Evolutionary conservation across 2,329 filamentous ascomycete genomes (phyloP), one percentile per base, ranked within the genome.

Genomic region (Aspergillus oerlinghausenensis): DNA sequence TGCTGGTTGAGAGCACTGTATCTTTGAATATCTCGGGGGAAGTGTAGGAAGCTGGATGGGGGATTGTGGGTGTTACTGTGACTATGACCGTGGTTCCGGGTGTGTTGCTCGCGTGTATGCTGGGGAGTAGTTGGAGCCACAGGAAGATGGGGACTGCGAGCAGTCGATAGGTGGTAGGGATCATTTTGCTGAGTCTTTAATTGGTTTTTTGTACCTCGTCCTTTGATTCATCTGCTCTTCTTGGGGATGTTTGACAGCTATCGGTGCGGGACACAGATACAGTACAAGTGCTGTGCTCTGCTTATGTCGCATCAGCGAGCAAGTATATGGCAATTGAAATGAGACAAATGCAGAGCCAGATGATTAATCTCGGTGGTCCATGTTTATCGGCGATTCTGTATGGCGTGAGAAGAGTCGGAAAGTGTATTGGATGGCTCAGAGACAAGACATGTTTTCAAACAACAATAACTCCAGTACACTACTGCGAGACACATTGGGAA

Each of bases 1-100:
- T 91, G 40, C 85, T 89, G 63, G 79, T 81, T 68, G 84, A 81
- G 53, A 92, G 79, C 25, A 89, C 73, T n/a, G 83, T 80, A 14
- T 71, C 66, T 54, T 75, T 62, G 70, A 84, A 82, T 3, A 66
- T 60, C 1, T 63, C 42, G 5, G 70, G 65, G n/a, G 72, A 66
- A 1, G 76, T 78, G 59, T 81, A 82, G n/a, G 73, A 73, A 0
- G 72, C 57, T 1, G 71, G 66, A 21, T 64, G 60, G 1, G 70
- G 65, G 6, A 63, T 56, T 4, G 69, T 69, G 19, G 66, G 62
- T 6, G 66, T 63, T 19, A 63, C 63, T n/a, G 66, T 66, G 2
- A 65, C 61, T 11, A 65, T 62, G 17, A 69, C 56, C 38, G 60
- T 60, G 9, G 67, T 55, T 21, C 60, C 65, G 50, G 55, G 38